Percentiles rank a stretch among this genome's conserved stretches.
Conservation (phyloP, 1,284 basidiomycete genomes). For the Coniferiporia sulphurascens region DNA sequence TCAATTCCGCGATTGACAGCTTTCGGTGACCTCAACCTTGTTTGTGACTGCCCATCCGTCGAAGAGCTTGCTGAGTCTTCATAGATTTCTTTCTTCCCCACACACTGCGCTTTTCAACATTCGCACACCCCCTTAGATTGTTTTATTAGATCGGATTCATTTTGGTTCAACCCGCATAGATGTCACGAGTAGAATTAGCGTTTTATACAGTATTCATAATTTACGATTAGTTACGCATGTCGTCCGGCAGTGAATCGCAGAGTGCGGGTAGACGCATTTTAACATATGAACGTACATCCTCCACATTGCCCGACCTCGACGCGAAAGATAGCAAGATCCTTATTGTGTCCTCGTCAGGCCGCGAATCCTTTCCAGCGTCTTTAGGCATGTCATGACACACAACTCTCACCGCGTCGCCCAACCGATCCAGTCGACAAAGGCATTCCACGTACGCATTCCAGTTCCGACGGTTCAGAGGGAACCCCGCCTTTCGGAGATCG, state of each 20-base stretch:
- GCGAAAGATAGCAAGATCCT: slow-evolving; percentile 53
- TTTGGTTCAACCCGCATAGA: slow-evolving; percentile 13
- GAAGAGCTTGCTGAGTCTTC: slow-evolving; percentile 47
- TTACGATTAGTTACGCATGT: background rate
- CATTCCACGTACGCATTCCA: slow-evolving; percentile 88
- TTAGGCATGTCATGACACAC: slow-evolving; percentile 64
- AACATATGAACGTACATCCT: slow-evolving; percentile 35
- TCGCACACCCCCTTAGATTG: background rate
- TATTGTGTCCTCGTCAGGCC: slow-evolving; percentile 45
- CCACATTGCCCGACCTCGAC: slow-evolving; percentile 36
- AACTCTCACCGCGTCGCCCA: slow-evolving; percentile 66
- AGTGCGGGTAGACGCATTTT: slow-evolving; percentile 1
- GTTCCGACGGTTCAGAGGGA: slow-evolving; percentile 53
- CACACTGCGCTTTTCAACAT: slow-evolving; percentile 22
- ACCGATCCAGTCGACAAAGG: slow-evolving; percentile 64
- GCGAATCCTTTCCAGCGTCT: slow-evolving; percentile 30
- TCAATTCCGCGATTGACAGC: slow-evolving; percentile 35
- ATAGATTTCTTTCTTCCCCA: slow-evolving; percentile 8
- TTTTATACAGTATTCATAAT: background rate
- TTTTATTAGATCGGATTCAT: background rate
- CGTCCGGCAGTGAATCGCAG: background rate
- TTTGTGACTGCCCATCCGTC: slow-evolving; percentile 89
- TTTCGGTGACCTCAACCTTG: slow-evolving; percentile 77
- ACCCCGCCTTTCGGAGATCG: slow-evolving; percentile 46
- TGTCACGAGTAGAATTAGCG: background rate